phyloP scores from a whole-genome alignment of 345 rosid species.

The Murraya paniculata region DNA sequence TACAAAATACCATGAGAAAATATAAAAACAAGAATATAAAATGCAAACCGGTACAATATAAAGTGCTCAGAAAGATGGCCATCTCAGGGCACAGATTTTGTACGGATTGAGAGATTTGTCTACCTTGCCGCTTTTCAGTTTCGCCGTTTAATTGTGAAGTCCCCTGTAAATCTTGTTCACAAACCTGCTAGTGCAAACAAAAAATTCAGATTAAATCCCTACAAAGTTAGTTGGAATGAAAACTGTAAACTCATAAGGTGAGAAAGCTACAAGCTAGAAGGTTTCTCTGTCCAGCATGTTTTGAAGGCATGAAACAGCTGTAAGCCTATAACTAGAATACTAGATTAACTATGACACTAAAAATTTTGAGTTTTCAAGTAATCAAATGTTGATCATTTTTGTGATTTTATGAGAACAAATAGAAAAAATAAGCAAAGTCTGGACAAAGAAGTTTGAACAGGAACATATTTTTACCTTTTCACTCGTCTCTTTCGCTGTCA shows the following conservation, averaged over 20 bases:
- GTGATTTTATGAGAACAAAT: not conserved
- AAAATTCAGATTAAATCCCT: slow-evolving; percentile 41
- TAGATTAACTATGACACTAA: not conserved
- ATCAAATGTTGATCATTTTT: not conserved
- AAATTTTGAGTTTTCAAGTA: not conserved
- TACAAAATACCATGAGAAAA: not conserved
- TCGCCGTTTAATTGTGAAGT: not conserved
- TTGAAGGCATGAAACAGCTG: slow-evolving; percentile 41
- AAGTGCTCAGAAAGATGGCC: not conserved
- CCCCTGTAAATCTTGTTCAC: not conserved
- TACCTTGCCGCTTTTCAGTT: not conserved
- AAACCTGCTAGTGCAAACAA: not conserved
- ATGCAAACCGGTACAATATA: not conserved
- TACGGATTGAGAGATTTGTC: not conserved
- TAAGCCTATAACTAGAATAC: not conserved
- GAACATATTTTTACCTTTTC: slow-evolving; percentile 8
- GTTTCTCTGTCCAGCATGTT: slow-evolving; percentile 19
- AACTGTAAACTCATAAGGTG: slow-evolving; percentile 28
- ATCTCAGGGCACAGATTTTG: not conserved
- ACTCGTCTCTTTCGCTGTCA: not conserved
- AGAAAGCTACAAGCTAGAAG: slow-evolving; percentile 22
- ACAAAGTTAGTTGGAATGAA: slow-evolving; percentile 41
- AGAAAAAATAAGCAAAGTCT: not conserved
- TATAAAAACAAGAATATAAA: not conserved
- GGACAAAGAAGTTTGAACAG: not conserved